Evolutionary conservation across 495 filamentous ascomycete genomes (phyloP), one percentile per base, ranked within the genome.

Genomic region (Patellaria atrata): DNA sequence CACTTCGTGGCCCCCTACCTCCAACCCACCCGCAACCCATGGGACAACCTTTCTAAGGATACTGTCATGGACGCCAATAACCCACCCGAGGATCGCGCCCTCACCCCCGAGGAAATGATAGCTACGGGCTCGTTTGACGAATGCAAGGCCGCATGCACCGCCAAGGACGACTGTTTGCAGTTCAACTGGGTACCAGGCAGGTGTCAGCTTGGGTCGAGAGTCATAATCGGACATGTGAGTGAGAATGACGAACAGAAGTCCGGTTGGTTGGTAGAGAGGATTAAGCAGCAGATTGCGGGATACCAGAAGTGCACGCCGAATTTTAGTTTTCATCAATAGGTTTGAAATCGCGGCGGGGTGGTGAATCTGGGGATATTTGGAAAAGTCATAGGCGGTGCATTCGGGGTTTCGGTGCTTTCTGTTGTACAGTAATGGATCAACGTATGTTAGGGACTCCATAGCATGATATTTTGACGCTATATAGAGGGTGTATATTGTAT

Each of bases 1-100:
- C 41, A 47, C n/a, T 51, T 54, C 36, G 44, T 56, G 17, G 14
- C 24, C 2, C 53, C 43, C 8, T 41, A 47, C 21, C 29, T 58
- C 23, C 28, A 27, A 6, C 40, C 44, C 5, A 34, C 36, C 17
- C 52, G 44, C 13, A 31, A 40, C 13, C 31, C 40, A 5, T 58
- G 55, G 55, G 47, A 52, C 42, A 58, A 58, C 33, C 17, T 56
- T 5, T 45, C 38, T 35, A n/a, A 32, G 11, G 53, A 58, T 30
- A 37, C 28, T 27, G 30, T 25, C 16, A 10, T 6, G 16, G 23
- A 29, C 16, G 11, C 38, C 21, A 19, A 27, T 3, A 2, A 17
- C 12, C n/a, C 18, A 2, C 22, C 37, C 9, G 20, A 23, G 30
- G 16, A 22, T 15, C 22, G 25, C 15, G 26, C 31, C 7, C 16